Percentiles rank a stretch among this genome's conserved stretches.
phyloP scores from a whole-genome alignment of 2,329 filamentous ascomycete species.

The Pyrenophora graminea region DNA sequence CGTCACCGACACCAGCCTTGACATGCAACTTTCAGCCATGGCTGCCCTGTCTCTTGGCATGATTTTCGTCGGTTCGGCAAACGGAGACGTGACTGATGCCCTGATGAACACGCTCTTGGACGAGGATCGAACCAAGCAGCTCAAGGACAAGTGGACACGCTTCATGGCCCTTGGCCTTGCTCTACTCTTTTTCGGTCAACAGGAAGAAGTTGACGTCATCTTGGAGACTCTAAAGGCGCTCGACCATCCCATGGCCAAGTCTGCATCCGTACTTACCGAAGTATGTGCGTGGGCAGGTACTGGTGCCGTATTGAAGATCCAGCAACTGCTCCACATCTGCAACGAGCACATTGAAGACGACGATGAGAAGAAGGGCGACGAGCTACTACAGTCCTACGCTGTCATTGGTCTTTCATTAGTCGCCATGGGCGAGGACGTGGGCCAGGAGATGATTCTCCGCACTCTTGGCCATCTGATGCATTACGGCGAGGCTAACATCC shows the following conservation, averaged over 20 bases:
- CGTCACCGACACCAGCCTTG: slow-evolving; percentile 78
- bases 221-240: slow-evolving; percentile 95
- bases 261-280: slow-evolving; percentile 91
- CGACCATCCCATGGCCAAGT: slow-evolving; percentile 94
- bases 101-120: slow-evolving; percentile 93
- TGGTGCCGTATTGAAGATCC: slow-evolving; percentile 93
- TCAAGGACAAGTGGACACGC: slow-evolving; percentile 97
- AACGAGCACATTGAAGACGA: slow-evolving; percentile 96
- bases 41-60: slow-evolving; percentile 88
- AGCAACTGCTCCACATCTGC: slow-evolving; percentile 96
- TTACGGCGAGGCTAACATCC: slow-evolving; percentile 96
- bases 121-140: slow-evolving; percentile 83
- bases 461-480: slow-evolving; percentile 99
- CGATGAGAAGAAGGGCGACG: slow-evolving; percentile 87
- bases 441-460: slow-evolving; percentile 97
- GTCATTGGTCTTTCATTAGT: slow-evolving; percentile 93
- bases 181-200: slow-evolving; percentile 90
- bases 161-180: slow-evolving; percentile 95
- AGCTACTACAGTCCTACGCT: slow-evolving; percentile 93
- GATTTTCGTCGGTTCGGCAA: slow-evolving; percentile 89
- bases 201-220: slow-evolving; percentile 98
- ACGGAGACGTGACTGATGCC: slow-evolving; percentile 87
- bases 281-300: slow-evolving; percentile 99
- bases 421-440: slow-evolving; percentile 97
- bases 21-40: slow-evolving; percentile 97